Evolutionary conservation across 2,329 filamentous ascomycete genomes (phyloP), one percentile per base, ranked within the genome.

Genomic region (Neonectria ditissima): DNA sequence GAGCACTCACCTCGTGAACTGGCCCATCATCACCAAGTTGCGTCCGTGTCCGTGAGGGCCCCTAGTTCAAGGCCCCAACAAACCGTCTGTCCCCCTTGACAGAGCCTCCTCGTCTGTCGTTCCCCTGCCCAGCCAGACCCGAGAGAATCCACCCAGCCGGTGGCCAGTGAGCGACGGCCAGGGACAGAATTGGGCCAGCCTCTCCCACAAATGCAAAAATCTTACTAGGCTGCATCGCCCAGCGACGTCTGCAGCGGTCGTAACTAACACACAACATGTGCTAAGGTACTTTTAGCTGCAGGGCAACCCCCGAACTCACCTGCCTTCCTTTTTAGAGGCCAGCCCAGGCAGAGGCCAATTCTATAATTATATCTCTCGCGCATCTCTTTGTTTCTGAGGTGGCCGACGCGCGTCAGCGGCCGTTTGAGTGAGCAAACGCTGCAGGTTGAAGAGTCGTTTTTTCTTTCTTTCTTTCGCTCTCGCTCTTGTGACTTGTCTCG

Each of bases 101-200:
- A 53, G 65, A 66, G 63, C 57, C 44, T 63, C 71, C 63, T 68
- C 62, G 63, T 57, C 9, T 32, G 47, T 50, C 28, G 5, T 50
- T 54, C 54, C 58, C 59, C 51, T 48, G 39, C 37, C 55, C 71
- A 62, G 55, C 67, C 63, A 63, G 55, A 69, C 58, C 62, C 62
- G 64, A 62, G 69, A 41, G 37, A 74, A 66, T 52, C 71, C 67
- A 73, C 68, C 48, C 39, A 59, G 37, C 59, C 55, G 53, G 69
- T 55, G 62, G 58, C 69, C 68, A 73, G 69, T 73, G 50, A 68
- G 59, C 58, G 60, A 52, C 47, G 48, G 47, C 26, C 30, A 53
- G 47, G 56, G 59, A 69, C 60, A 62, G 63, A 66, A 69, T 70
- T 55, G 55, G 54, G 43, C 65, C 63, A 63, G 59, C 59, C 63